Conservation (phyloP, 441 rosid species). For the Melastoma candidum region DNA sequence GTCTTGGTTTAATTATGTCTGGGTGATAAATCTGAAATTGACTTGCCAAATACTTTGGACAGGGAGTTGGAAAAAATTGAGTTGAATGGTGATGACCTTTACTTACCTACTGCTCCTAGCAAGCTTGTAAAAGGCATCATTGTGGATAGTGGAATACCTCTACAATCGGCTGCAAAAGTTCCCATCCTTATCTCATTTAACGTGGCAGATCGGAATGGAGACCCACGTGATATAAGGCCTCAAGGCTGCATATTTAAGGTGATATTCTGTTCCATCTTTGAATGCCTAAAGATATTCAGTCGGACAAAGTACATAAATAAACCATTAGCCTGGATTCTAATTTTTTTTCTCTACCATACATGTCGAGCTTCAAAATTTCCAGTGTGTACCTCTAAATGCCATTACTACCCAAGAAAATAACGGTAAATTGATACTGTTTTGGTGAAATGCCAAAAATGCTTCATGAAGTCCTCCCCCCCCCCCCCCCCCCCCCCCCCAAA, state of each 20-base stretch:
- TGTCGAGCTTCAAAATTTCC: no score
- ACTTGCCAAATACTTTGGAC: conserved; percentile 5
- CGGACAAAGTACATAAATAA: no score
- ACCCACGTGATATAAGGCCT: conserved; percentile 50
- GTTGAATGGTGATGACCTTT: conserved; percentile 82
- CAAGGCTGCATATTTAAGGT: conserved; percentile 99
- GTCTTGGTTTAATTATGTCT: neutral
- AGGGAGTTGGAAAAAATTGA: conserved; percentile 95
- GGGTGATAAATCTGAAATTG: no score
- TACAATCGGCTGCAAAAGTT: conserved; percentile 97
- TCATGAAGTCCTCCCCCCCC: no score
- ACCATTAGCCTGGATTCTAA: no score
- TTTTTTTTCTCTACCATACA: no score
- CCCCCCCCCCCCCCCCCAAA: no score
- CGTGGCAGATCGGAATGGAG: conserved; percentile 80
- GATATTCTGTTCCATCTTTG: conserved; percentile 12
- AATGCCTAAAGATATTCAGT: neutral
- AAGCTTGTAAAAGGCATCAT: conserved; percentile 87
- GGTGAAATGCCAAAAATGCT: no score
- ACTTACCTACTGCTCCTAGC: conserved; percentile 83
- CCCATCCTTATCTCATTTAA: conserved; percentile 94
- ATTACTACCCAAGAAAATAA: no score
- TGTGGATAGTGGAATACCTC: conserved; percentile 96
- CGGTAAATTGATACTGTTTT: no score
- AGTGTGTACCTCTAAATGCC: no score